phyloP scores from a whole-genome alignment of 306 rosid species.

The Rubus idaeus region DNA sequence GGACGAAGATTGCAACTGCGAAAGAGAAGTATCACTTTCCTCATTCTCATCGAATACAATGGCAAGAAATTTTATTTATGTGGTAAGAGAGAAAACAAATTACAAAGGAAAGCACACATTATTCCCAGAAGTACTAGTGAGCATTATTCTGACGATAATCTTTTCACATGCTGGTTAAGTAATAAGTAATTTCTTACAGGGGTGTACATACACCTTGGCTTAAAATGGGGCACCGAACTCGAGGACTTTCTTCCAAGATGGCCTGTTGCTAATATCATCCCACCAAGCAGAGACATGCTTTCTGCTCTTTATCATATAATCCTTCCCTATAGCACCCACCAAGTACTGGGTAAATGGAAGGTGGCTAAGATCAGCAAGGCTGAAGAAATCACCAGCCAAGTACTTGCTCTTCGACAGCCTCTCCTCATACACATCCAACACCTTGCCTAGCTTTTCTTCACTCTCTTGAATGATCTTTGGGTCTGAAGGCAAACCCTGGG shows the following conservation, averaged over 20 bases:
- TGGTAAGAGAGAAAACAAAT: neutral
- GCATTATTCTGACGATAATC: neutral
- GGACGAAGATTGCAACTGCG: no score
- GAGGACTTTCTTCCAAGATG: constrained; percentile 49
- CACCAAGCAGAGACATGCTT: constrained; percentile 50
- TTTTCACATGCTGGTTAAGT: neutral
- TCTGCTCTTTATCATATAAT: constrained; percentile 34
- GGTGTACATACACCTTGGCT: neutral
- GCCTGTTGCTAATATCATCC: constrained; percentile 49
- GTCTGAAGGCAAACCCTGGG: constrained; percentile 21
- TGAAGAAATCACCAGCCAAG: constrained; percentile 54
- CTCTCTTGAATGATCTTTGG: constrained; percentile 44
- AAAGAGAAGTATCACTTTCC: no score
- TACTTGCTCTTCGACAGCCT: constrained; percentile 52
- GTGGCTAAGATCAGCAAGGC: constrained; percentile 54
- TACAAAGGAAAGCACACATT: neutral
- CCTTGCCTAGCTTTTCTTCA: constrained; percentile 45
- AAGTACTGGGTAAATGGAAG: constrained; percentile 43
- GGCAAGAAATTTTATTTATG: neutral
- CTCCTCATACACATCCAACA: constrained; percentile 53
- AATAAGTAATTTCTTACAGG: neutral
- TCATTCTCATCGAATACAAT: no score
- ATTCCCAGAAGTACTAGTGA: neutral
- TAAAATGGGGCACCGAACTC: constrained; percentile 17
- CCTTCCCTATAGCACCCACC: constrained; percentile 35